Percentiles rank a stretch among this genome's conserved stretches.
These are phyloP conservation scores for Sugiyamaella japonica DNA, from an alignment of 1,139 yeast species.

Conservation along the genomic window DNA sequence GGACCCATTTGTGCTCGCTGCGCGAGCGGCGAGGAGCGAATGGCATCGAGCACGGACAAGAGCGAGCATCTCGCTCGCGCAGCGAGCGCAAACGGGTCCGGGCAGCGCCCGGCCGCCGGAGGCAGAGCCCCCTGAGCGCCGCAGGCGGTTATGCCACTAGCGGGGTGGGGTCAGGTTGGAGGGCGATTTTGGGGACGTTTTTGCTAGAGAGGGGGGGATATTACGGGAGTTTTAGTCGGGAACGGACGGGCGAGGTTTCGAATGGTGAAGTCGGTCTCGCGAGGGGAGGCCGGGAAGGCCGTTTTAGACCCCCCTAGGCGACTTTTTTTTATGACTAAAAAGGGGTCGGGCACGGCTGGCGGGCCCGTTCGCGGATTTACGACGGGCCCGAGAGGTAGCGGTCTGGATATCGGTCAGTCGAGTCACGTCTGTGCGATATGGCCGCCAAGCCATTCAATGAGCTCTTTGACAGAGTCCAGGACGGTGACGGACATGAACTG, in stretches of 20 bases:
- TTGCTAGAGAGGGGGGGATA: neutral
- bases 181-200: neutral
- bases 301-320: neutral
- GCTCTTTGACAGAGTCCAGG: slow-evolving; percentile 11
- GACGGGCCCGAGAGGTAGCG: no score
- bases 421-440: neutral
- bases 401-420: no score
- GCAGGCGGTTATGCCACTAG: neutral
- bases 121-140: neutral
- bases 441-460: slow-evolving; percentile 5
- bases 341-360: neutral
- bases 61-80: no score
- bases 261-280: no score
- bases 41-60: no score
- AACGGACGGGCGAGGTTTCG: neutral
- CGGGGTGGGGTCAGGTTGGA: neutral
- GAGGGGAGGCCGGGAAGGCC: neutral
- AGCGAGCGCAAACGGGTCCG: neutral
- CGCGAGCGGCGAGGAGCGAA: no score
- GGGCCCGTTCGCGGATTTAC: no score
- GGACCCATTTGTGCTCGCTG: no score
- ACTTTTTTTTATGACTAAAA: neutral
- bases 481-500: slow-evolving; percentile 9
- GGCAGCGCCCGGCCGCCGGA: neutral
- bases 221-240: neutral